These are phyloP conservation scores for Xylariaceae sp. DNA, from an alignment of 2,329 filamentous ascomycete genomes.

Conservation along the genomic window DNA sequence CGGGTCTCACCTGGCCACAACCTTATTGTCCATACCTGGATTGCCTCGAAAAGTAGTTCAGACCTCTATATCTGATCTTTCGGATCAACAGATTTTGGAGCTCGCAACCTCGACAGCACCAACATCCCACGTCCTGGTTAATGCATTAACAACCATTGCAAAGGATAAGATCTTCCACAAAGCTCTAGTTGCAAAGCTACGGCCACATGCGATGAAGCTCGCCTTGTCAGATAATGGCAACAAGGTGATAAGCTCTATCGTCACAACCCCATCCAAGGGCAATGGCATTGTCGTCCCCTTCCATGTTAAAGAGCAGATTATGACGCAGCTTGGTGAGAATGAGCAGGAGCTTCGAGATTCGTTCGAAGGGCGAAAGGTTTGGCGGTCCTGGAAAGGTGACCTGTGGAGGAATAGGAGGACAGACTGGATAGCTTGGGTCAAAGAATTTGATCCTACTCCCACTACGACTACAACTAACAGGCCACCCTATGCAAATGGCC, in stretches of 20 bases:
- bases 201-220: conserved; percentile 41
- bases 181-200: conserved; percentile 43
- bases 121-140: conserved; percentile 46
- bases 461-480: too few relatives aligned
- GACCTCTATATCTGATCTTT: conserved; percentile 60
- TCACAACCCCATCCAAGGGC: conserved; percentile 45
- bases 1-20: conserved; percentile 74
- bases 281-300: conserved; percentile 47
- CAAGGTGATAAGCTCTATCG: conserved; percentile 45
- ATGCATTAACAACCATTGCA: conserved; percentile 44
- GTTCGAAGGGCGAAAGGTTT: conserved; percentile 52
- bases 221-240: conserved; percentile 48
- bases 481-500: too few relatives aligned
- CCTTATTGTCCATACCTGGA: conserved; percentile 73
- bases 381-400: conserved; percentile 56
- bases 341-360: conserved; percentile 48
- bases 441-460: conserved; percentile 37
- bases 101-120: conserved; percentile 57
- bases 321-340: conserved; percentile 41
- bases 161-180: conserved; percentile 53
- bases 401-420: conserved; percentile 48
- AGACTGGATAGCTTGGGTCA: conserved; percentile 56
- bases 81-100: conserved; percentile 50
- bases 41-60: conserved; percentile 67
- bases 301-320: conserved; percentile 54